A percentile compares a stretch with the other conserved stretches of the same genome.
These are phyloP conservation scores for Trapa bicornis DNA, from an alignment of 345 rosid species.

Conservation along the genomic window DNA sequence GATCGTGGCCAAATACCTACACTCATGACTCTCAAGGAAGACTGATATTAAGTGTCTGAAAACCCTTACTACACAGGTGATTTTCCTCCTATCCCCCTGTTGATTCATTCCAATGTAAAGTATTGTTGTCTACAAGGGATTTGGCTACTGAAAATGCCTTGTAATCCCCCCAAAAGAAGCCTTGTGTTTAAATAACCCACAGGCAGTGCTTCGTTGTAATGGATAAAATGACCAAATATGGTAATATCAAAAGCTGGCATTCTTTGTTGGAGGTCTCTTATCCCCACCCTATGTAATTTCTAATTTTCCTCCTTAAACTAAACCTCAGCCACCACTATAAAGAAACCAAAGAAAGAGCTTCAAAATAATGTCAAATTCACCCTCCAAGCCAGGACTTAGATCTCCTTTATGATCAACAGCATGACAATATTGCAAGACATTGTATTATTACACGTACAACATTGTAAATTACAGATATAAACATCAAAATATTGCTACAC, in stretches of 20 bases:
- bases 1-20: constrained; percentile 66
- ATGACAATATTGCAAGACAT: no score
- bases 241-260: not conserved
- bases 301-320: no score
- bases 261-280: not conserved
- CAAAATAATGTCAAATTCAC: no score
- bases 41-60: constrained; percentile 3
- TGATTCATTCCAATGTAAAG: not conserved
- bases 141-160: not conserved
- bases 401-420: not conserved
- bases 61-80: not conserved
- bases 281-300: not conserved
- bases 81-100: not conserved
- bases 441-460: no score
- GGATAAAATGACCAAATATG: no score
- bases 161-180: not conserved
- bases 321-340: no score
- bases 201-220: not conserved
- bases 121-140: not conserved
- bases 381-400: not conserved
- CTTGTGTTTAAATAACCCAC: not conserved
- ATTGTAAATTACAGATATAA: no score
- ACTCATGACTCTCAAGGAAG: constrained; percentile 34
- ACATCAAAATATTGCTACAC: no score
- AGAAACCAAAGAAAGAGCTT: no score